Percentiles rank a stretch among this genome's conserved stretches.
Evolutionary conservation across 2,329 filamentous ascomycete species (phyloP).

Genomic region (Colletotrichum gloeosporioides): DNA sequence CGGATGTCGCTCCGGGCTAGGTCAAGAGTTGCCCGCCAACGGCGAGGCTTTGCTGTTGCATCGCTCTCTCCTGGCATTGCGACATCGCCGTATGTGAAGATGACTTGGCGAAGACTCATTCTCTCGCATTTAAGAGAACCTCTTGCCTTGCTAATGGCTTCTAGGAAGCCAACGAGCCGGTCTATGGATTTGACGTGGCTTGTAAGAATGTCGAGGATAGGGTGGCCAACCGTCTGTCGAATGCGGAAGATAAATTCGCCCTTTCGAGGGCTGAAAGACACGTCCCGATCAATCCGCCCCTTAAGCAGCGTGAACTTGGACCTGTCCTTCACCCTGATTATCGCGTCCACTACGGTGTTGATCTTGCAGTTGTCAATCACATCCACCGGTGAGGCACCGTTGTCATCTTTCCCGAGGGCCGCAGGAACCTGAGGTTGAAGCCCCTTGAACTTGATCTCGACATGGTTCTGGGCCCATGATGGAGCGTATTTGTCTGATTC

Average conservation of each 20-base stretch:
- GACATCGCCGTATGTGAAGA: constrained; percentile 68
- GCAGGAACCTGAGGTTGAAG: constrained; percentile 33
- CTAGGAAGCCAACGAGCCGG: constrained; percentile 72
- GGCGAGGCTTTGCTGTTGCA: constrained; percentile 22
- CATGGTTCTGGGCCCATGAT: constrained; percentile 64
- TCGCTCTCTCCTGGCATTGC: constrained; percentile 24
- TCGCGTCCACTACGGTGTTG: constrained; percentile 44
- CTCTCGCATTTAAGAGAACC: constrained; percentile 62
- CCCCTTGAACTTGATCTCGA: constrained; percentile 63
- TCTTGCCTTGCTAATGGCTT: constrained; percentile 64
- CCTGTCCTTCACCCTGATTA: constrained; percentile 59
- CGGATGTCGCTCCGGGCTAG: constrained; percentile 60
- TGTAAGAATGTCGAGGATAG: constrained; percentile 64
- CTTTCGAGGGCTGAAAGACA: constrained; percentile 63
- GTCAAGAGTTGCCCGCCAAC: constrained; percentile 62
- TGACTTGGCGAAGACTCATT: constrained; percentile 66
- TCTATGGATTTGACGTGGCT: constrained; percentile 70
- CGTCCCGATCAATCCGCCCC: constrained; percentile 62
- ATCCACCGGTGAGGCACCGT: not conserved
- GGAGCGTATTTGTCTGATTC: constrained; percentile 23
- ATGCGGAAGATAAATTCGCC: constrained; percentile 70
- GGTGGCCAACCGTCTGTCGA: constrained; percentile 60
- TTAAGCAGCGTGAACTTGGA: constrained; percentile 60
- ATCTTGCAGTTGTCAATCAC: not conserved
- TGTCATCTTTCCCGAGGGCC: not conserved